A percentile compares a stretch with the other conserved stretches of the same genome.
Evolutionary conservation across 192 early-diverging fungal species (phyloP).

Genomic region (Linderina pennispora): DNA sequence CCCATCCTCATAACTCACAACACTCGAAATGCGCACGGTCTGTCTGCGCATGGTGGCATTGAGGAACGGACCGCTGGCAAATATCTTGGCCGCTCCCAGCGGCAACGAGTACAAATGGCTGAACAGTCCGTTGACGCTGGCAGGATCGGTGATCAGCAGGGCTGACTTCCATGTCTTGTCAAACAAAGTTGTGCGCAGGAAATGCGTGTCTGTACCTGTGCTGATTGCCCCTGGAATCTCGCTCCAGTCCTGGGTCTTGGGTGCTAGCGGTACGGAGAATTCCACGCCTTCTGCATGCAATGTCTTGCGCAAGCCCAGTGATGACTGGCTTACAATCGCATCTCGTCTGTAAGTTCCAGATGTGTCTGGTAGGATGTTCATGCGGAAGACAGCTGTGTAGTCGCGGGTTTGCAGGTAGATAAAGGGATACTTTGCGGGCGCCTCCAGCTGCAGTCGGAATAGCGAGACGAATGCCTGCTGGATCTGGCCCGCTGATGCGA

Average conservation of each 20-base stretch:
- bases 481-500: slow-evolving; percentile 4
- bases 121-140: slow-evolving; percentile 17
- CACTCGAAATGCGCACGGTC: slow-evolving; percentile 17
- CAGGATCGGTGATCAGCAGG: slow-evolving; percentile 19
- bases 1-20: slow-evolving; percentile 15
- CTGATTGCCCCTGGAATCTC: slow-evolving; percentile 10
- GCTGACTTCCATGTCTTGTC: slow-evolving; percentile 38
- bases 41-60: slow-evolving; percentile 29
- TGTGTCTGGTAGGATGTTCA: background rate
- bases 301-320: slow-evolving; percentile 23
- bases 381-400: slow-evolving; percentile 26
- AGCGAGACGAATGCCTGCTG: slow-evolving; percentile 24
- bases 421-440: slow-evolving; percentile 25
- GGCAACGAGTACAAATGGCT: slow-evolving; percentile 6
- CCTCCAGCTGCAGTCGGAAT: slow-evolving; percentile 16
- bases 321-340: slow-evolving; percentile 29
- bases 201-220: background rate
- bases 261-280: slow-evolving; percentile 34
- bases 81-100: slow-evolving; percentile 13
- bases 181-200: slow-evolving; percentile 15
- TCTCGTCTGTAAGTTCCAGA: slow-evolving; percentile 3
- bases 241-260: slow-evolving; percentile 22
- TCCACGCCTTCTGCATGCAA: slow-evolving; percentile 12
- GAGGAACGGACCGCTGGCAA: slow-evolving; percentile 17
- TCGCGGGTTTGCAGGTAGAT: slow-evolving; percentile 29